phyloP scores from a whole-genome alignment of 1,139 yeast genomes.

The Arxiozyma heterogenica region DNA sequence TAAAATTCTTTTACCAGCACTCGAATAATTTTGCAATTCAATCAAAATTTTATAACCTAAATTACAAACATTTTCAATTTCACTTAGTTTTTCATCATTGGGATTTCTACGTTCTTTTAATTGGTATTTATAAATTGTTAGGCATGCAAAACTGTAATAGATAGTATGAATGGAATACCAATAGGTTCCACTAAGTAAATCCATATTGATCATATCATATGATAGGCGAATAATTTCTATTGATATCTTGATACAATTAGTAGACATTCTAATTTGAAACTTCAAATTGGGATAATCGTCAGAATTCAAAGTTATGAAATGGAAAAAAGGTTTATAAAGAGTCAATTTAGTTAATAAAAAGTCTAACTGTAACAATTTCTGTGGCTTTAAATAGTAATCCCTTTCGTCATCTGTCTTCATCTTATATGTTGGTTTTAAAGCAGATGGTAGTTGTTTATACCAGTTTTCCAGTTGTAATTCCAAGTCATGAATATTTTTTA shows the following conservation, averaged over 20 bases:
- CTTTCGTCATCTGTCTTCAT: slow-evolving; percentile 29
- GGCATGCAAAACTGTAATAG: slow-evolving; percentile 75
- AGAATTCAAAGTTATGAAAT: slow-evolving; percentile 32
- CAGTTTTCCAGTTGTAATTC: slow-evolving; percentile 53
- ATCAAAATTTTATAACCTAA: slow-evolving; percentile 44
- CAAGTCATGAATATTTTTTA: neutral
- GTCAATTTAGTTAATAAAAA: slow-evolving; percentile 61
- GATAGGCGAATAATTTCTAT: slow-evolving; percentile 71
- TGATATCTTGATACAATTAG: slow-evolving; percentile 75
- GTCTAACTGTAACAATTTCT: slow-evolving; percentile 53
- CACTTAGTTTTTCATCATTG: slow-evolving; percentile 52
- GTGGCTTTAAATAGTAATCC: slow-evolving; percentile 48
- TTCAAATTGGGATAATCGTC: slow-evolving; percentile 16
- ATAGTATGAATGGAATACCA: slow-evolving; percentile 87
- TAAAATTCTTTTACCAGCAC: slow-evolving; percentile 66
- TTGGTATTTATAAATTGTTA: slow-evolving; percentile 56
- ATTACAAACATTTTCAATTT: slow-evolving; percentile 6
- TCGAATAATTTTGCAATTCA: slow-evolving; percentile 38
- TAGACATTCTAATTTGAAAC: slow-evolving; percentile 47
- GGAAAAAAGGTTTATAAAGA: slow-evolving; percentile 65
- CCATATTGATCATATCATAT: slow-evolving; percentile 60
- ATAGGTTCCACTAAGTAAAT: slow-evolving; percentile 70
- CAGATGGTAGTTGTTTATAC: slow-evolving; percentile 59
- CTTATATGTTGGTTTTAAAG: slow-evolving; percentile 45
- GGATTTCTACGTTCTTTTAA: slow-evolving; percentile 34